Evolutionary conservation across 2,329 filamentous ascomycete species (phyloP), one percentile per base, ranked within the genome.

Genomic region (Dothideomycetidae sp.): DNA sequence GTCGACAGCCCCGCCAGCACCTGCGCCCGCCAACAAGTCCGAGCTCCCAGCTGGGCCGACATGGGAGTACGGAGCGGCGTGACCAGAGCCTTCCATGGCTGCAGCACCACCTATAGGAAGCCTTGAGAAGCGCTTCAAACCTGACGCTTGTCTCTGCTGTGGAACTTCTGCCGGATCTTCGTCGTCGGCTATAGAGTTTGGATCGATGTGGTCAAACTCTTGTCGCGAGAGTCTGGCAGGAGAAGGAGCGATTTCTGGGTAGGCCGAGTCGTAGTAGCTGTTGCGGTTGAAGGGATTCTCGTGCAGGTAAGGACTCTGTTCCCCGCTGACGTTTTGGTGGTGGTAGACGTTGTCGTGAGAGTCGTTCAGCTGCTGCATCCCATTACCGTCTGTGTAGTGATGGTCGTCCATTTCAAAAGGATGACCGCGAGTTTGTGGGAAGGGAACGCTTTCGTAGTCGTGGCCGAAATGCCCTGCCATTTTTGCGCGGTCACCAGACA

Each of bases 81-180:
- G 53, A 10, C 52, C 55, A 7, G 49, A 56, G 5, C 49, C 69
- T 5, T 58, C 68, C 12, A 66, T 70, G 23, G 61, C 60, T 33
- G 62, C 62, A 16, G 58, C 61, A 39, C 46, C 35, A 13, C 30
- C 31, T 7, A 37, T 29, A 5, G 36, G 36, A 17, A 38, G 30
- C 36, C 28, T 38, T n/a, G 36, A 57, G 50, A 18, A 30, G 29
- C 14, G 41, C 32, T 15, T 26, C 40, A 21, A 36, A 9, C 38
- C 33, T 54, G 78, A 70, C 23, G 78, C 75, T 45, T 65, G 69
- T 42, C 70, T 67, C 54, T 66, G 62, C 49, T 55, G 58, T 35
- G 31, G 50, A 43, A 34, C 28, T 41, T 29, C 37, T 33, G 32
- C 38, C 40, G 33, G 41, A 43, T 23, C 41, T 43, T 16, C 38